Base-by-base conservation (phyloP, 768 basidiomycete genomes). In the Butyriboletus loyo region DNA sequence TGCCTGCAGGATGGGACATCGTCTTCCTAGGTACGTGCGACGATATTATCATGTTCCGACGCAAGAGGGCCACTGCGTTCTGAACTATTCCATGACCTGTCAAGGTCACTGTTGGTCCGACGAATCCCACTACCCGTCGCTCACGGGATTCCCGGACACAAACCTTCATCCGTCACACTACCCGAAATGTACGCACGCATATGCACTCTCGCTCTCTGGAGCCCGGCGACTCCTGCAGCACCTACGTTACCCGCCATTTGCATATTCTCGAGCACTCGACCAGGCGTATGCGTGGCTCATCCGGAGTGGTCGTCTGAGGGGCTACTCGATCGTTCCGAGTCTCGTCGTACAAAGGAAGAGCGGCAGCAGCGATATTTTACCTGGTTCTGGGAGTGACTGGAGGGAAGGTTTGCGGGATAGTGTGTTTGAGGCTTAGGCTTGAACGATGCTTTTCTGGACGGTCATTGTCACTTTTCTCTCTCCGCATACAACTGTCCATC, bases 71-170 rank as follows among this genome's bases (percentile, higher is more conserved):
- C 28, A 35, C 40, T 19, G 8, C 42, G 32, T 39, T 40, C 31
- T 30, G 35, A 53, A 59, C 45, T 28, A 25, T 42, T 42, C 22
- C 15, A 4, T 11, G 15, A 47, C n/a, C 15, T 11, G 9, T 42
- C 45, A 56, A 89, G 88, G 89, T 7, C 85, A 89, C 58, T 90
- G 87, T 61, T 89, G 87, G 88, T 88, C 87, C 22, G 73, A 88
- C 53, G 88, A 90, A 67, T 68, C 78, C 2, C 65, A 63, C 51
- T 67, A 78, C 34, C 72, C 78, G 4, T 66, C 81, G 5, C 52
- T 77, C 19, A 55, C 65, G 42, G 37, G 38, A 19, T 54, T 57
- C 52, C 10, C 49, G 48, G 52, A 56, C 31, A 46, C 51, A 30
- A 64, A 65, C 24, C 66, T 90, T 19, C 80, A 86, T 60, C 81